These are phyloP conservation scores for Lepidium aucheri DNA, from an alignment of 345 rosid species.

Conservation along the genomic window DNA sequence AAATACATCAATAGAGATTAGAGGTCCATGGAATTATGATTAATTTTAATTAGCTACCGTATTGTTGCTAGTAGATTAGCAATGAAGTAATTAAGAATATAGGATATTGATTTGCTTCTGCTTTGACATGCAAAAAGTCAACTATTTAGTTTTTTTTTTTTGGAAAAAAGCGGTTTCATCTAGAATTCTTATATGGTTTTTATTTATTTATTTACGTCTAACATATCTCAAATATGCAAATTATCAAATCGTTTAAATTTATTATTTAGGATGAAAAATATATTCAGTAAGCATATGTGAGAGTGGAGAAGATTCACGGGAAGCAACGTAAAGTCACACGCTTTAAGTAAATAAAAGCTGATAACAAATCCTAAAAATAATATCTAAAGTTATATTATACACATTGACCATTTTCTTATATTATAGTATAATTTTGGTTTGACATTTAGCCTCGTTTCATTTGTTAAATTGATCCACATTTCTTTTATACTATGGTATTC, in stretches of 20 bases:
- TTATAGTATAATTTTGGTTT: slow-evolving; percentile 1
- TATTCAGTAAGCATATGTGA: neutral
- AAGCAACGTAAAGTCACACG: slow-evolving; percentile 18
- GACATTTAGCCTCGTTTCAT: slow-evolving; percentile 2
- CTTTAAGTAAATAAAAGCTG: slow-evolving; percentile 2
- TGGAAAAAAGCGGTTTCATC: neutral
- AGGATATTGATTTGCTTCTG: slow-evolving; percentile 4
- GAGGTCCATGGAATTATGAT: slow-evolving; percentile 6
- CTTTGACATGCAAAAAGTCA: slow-evolving; percentile 21
- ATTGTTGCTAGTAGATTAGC: slow-evolving; percentile 9
- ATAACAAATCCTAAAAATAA: too few relatives aligned
- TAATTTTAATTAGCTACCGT: slow-evolving; percentile 12
- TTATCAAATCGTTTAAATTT: neutral
- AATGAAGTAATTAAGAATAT: slow-evolving; percentile 16
- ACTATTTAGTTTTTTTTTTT: neutral
- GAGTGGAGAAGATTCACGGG: slow-evolving; percentile 16
- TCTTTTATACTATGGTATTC: neutral
- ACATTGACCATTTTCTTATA: slow-evolving; percentile 6
- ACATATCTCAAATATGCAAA: neutral
- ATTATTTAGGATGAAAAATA: neutral
- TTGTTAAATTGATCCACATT: neutral
- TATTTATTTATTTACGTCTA: too few relatives aligned
- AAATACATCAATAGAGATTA: neutral
- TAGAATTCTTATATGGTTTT: neutral
- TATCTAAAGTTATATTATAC: neutral